Percentiles rank a stretch among this genome's conserved stretches.
These are phyloP conservation scores for Plasmodium chabaudi DNA, from an alignment of 169 alveolate species.

Conservation along the genomic window DNA sequence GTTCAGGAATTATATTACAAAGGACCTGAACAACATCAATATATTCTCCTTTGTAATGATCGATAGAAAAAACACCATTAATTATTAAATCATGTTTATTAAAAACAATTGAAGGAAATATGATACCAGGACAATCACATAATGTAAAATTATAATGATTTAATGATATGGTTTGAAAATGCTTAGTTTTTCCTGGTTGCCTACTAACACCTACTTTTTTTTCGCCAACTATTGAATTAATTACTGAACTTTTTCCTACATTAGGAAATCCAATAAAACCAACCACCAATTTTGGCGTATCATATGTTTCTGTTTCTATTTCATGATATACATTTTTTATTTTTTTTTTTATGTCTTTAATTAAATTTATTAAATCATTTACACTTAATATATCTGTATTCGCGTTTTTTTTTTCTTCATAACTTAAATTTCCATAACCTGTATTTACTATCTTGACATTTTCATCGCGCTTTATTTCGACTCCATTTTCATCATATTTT, in stretches of 20 bases:
- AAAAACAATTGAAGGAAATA: constrained; percentile 97
- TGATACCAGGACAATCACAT: constrained; percentile 98
- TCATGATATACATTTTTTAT: constrained; percentile 47
- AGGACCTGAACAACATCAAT: constrained; percentile 94
- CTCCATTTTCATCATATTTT: neutral
- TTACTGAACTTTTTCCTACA: constrained; percentile 99
- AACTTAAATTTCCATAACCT: constrained; percentile 65
- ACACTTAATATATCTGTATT: constrained; percentile 78
- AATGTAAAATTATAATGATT: constrained; percentile 88
- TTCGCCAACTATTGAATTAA: constrained; percentile 95
- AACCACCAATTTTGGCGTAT: constrained; percentile 84
- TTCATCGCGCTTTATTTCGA: neutral
- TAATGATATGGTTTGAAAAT: constrained; percentile 93
- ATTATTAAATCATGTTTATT: constrained; percentile 96
- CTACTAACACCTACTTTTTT: constrained; percentile 96
- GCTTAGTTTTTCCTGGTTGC: constrained; percentile 99
- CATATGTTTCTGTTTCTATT: constrained; percentile 42
- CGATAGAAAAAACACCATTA: constrained; percentile 97
- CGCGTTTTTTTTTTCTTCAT: constrained; percentile 62
- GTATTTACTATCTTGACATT: constrained; percentile 15
- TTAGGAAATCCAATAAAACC: constrained; percentile 99
- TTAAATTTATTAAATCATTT: constrained; percentile 76
- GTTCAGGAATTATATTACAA: constrained; percentile 93
- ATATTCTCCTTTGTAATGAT: constrained; percentile 94
- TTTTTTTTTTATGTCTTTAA: constrained; percentile 64